Evolutionary conservation across 352 stramenopile genomes (phyloP).

Genomic region (Phytophthora meadii): DNA sequence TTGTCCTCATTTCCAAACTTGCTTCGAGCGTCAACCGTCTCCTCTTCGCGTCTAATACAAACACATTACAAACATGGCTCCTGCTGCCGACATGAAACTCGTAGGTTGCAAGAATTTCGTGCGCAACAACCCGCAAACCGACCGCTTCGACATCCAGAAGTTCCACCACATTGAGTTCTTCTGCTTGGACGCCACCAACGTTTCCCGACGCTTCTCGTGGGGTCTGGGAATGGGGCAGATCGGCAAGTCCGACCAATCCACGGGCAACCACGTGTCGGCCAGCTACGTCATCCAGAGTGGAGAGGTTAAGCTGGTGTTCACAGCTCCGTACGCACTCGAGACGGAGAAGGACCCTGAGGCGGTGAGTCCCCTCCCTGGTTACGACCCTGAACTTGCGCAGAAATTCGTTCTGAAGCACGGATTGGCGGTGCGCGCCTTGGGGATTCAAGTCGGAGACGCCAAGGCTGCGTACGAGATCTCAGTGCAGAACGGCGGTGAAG

Average conservation of each 20-base stretch:
- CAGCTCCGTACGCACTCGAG: conserved; percentile 84
- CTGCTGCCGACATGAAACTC: conserved; percentile 48
- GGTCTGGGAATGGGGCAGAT: conserved; percentile 85
- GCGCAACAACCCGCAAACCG: conserved; percentile 76
- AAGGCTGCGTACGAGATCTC: conserved; percentile 79
- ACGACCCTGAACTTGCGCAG: conserved; percentile 68
- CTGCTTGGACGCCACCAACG: conserved; percentile 81
- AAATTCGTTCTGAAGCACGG: conserved; percentile 88
- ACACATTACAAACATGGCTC: conserved; percentile 18
- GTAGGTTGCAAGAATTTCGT: conserved; percentile 82
- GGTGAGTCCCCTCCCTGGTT: conserved; percentile 66
- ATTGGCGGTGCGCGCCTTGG: conserved; percentile 78
- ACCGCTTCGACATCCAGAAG: conserved; percentile 78
- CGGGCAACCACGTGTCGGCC: conserved; percentile 85
- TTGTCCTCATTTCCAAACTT: conserved; percentile 22
- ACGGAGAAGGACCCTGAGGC: conserved; percentile 64
- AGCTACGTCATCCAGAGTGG: conserved; percentile 88
- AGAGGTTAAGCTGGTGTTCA: conserved; percentile 89
- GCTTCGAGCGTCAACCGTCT: neutral
- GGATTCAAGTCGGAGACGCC: conserved; percentile 84
- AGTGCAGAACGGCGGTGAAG: conserved; percentile 72
- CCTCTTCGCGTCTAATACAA: neutral
- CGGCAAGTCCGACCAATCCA: conserved; percentile 88
- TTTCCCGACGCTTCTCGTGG: conserved; percentile 80
- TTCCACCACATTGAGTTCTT: conserved; percentile 92